Percentiles rank a stretch among this genome's conserved stretches.
Evolutionary conservation across 257 asterid genomes (phyloP).

Genomic region (Verbascum thapsus): DNA sequence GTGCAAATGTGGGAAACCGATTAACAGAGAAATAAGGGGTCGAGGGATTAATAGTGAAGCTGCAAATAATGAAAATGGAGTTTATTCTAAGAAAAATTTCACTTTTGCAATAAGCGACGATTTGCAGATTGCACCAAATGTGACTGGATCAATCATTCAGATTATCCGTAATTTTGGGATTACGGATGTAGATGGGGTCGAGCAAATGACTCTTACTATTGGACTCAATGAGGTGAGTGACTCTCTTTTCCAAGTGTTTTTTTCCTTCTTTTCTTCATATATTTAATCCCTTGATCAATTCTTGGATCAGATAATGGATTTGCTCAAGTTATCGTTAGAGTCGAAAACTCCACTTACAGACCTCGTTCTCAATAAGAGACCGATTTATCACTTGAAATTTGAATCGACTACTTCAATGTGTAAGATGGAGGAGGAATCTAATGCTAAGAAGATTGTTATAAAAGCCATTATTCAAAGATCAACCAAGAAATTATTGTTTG

Average conservation of each 20-base stretch:
- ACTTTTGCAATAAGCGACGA: conserved; percentile 14
- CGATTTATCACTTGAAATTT: background rate
- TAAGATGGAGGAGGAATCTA: background rate
- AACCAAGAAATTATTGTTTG: no score
- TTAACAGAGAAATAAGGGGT: background rate
- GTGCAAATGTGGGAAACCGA: conserved; percentile 17
- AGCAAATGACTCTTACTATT: background rate
- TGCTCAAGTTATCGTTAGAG: conserved; percentile 15
- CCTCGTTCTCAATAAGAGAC: conserved; percentile 10
- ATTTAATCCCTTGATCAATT: no score
- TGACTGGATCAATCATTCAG: background rate
- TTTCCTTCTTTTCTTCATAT: no score
- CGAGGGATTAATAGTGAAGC: no score
- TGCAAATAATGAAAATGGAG: background rate
- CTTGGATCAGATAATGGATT: conserved; percentile 18
- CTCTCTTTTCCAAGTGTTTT: background rate
- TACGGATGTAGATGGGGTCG: background rate
- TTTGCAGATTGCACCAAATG: background rate
- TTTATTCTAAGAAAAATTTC: background rate
- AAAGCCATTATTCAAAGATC: no score
- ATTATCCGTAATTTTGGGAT: background rate
- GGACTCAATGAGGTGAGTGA: conserved; percentile 33
- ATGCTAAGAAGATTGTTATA: no score
- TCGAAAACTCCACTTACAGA: conserved; percentile 29
- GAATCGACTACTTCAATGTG: background rate